Evolutionary conservation across 139 green algal species (phyloP).

Genomic region (Chlamydomonas incerta): DNA sequence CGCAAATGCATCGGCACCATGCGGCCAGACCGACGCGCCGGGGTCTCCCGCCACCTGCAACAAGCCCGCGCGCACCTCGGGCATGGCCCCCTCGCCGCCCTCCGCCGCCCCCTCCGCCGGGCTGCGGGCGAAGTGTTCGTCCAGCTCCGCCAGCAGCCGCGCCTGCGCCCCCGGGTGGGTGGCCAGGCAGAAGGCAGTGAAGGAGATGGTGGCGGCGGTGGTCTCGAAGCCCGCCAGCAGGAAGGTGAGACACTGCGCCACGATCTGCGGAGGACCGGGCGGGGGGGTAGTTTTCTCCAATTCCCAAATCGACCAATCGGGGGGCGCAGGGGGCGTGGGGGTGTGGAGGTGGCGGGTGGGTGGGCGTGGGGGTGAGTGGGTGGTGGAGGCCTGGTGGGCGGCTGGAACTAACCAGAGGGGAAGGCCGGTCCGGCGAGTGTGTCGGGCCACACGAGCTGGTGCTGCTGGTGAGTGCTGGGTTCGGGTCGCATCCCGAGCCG

Average conservation of each 20-base stretch:
- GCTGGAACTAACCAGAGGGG: no score
- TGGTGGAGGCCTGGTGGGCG: no score
- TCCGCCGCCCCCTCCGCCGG: background rate
- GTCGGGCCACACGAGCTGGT: no score
- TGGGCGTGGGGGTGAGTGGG: no score
- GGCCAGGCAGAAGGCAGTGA: slow-evolving; percentile 52
- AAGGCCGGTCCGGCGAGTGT: no score
- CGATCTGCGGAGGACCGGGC: background rate
- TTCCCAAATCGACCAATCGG: no score
- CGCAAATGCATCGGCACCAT: no score
- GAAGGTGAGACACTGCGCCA: slow-evolving; percentile 35
- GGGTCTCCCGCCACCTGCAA: background rate
- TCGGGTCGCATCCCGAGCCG: no score
- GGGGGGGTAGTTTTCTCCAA: no score
- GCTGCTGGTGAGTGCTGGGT: no score
- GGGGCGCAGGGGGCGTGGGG: background rate
- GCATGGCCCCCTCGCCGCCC: background rate
- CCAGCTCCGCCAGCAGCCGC: slow-evolving; percentile 34
- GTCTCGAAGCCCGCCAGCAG: slow-evolving; percentile 57
- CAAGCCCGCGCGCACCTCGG: background rate
- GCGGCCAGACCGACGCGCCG: no score
- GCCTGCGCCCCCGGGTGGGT: slow-evolving; percentile 41
- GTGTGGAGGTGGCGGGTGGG: no score
- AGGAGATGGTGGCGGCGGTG: slow-evolving; percentile 54
- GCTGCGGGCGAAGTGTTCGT: background rate